Base-by-base conservation (phyloP, 2,329 filamentous ascomycete genomes). In the Exophiala calicioides region DNA sequence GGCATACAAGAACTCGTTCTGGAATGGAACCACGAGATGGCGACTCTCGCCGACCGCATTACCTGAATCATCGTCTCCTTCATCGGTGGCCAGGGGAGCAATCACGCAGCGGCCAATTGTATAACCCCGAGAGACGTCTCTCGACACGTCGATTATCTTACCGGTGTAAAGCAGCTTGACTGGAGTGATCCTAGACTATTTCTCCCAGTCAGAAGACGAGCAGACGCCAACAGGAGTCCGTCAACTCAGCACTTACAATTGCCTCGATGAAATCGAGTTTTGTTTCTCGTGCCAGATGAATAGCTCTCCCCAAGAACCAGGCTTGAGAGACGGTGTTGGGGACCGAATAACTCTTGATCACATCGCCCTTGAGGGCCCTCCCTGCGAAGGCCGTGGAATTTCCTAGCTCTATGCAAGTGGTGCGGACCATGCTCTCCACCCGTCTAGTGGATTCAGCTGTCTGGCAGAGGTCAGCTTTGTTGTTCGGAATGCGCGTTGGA, bases 111-210 rank as follows among this genome's bases (percentile, higher is more conserved):
- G 49, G 7, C 64, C 64, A 60, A 64, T 70, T 54, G 54, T 72
- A 62, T 67, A 71, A 58, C 60, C 69, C 50, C 31, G 68, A 47
- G 60, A 62, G 24, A 65, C 51, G 38, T 62, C 58, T 15, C 70
- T 62, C 31, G 68, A 66, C 2, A 73, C 70, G 19, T 70, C 69
- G 7, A 72, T 61, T 27, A 74, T 69, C 50, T 74, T 74, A 19
- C 71, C 71, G 27, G 67, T 70, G 58, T 71, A 74, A 1, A 74
- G 57, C 13, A 39, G 16, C 21, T 32, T 34, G 9, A 30, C 32
- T 5, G 40, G 50, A 10, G 47, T 50, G 26, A 50, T 46, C 20
- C 19, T 46, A 12, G 47, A 31, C 44, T 47, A 16, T 38, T 37
- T 13, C 8, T 5, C 20, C 8, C 5, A 16, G 23, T 40, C 37